These are phyloP conservation scores for Kodamaea lidongshanica DNA, from an alignment of 805 yeast genomes.

Conservation along the genomic window DNA sequence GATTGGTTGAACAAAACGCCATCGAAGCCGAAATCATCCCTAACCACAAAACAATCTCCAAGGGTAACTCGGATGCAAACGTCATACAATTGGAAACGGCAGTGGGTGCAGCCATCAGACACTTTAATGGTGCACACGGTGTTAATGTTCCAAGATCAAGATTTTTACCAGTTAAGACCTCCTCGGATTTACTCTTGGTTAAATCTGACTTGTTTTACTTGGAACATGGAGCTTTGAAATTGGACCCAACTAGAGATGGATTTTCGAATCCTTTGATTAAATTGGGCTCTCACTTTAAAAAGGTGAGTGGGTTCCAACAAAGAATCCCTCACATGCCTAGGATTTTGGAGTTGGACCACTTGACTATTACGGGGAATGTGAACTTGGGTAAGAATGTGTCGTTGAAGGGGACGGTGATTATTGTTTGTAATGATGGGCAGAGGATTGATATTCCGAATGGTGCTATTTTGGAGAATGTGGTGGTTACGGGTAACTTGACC, in stretches of 20 bases:
- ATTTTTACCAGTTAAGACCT: constrained; percentile 96
- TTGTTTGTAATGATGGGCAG: constrained; percentile 95
- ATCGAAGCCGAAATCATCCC: constrained; percentile 93
- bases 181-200: constrained; percentile 88
- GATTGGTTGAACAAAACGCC: constrained; percentile 76
- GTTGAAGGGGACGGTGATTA: constrained; percentile 94
- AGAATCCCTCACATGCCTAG: constrained; percentile 95
- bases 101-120: constrained; percentile 97
- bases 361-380: constrained; percentile 96
- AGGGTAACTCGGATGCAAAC: constrained; percentile 70
- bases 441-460: constrained; percentile 98
- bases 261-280: constrained; percentile 92
- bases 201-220: constrained; percentile 89
- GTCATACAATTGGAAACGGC: constrained; percentile 97
- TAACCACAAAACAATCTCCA: constrained; percentile 75
- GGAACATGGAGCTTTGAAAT: constrained; percentile 83
- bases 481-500: constrained; percentile 92
- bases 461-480: constrained; percentile 89
- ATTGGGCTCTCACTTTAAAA: constrained; percentile 94
- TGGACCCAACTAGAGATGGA: constrained; percentile 81
- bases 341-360: constrained; percentile 92
- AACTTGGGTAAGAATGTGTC: constrained; percentile 82
- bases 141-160: constrained; percentile 97
- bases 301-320: constrained; percentile 82
- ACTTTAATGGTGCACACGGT: constrained; percentile 92